Evolutionary conservation across 2,329 filamentous ascomycete species (phyloP), one percentile per base, ranked within the genome.

Genomic region (Aspergillus viridinutans): DNA sequence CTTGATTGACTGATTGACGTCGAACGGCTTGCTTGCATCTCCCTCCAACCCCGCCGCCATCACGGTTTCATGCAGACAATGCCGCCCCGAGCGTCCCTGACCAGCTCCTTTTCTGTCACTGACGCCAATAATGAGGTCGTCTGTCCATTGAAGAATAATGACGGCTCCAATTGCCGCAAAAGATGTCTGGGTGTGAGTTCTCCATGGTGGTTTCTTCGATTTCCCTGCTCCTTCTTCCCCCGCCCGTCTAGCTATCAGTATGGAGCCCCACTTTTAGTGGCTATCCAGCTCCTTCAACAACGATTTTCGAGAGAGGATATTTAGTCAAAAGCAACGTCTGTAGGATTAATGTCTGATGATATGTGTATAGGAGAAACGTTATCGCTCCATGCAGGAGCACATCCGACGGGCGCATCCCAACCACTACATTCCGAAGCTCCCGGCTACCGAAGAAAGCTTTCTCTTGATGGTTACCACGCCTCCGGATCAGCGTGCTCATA

Each of bases 361-460:
- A 28, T 20, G 52, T 58, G 64, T 65, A 74, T 77, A 95, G 91
- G 91, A 95, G 80, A 96, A 96, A 78, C 85, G 90, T 66, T 99
- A 92, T 80, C 92, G 94, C 75, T 97, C 93, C 62, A 97, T 99
- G 91, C 94, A 97, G 78, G 94, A 99, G 83, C 94, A 99, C 73
- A 97, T 99, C 70, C 90, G 94, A 69, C 88, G 94, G 75, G 93
- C 94, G 65, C 94, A 99, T 74, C 93, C 93, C 60, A 92, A 96
- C 74, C 89, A 97, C 75, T 97, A 97, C 79, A 96, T 99, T 68
- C 88, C 94, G 51, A 97, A 97, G 84, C 89, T 97, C 67, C 93
- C 94, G 65, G 94, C 94, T 50, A 99, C 93, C 67, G 93, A 97
- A 76, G 93, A 97, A 78, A 97, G 92, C 86, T 97, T 99, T 77